A percentile compares a stretch with the other conserved stretches of the same genome.
Conservation (phyloP, 345 rosid species). For the Ailanthus altissimus region DNA sequence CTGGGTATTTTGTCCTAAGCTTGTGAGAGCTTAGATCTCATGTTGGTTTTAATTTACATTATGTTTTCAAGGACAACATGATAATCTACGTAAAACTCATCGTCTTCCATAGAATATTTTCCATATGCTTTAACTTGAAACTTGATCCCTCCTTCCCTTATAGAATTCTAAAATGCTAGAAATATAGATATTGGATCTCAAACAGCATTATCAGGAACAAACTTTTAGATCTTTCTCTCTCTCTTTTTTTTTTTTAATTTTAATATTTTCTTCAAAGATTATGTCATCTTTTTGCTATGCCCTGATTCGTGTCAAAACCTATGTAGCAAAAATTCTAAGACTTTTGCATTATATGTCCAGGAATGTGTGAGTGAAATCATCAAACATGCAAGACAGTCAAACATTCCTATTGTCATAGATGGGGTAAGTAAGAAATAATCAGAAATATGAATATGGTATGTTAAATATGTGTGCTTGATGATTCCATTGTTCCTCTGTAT, state of each 20-base stretch:
- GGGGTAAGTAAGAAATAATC: slow-evolving; percentile 56
- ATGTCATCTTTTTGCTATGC: not conserved
- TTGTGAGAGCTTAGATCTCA: not conserved
- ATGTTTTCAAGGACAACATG: not conserved
- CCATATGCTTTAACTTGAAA: not conserved
- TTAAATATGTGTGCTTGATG: slow-evolving; percentile 8
- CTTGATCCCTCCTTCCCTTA: not conserved
- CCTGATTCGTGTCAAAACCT: not conserved
- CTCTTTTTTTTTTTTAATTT: too few species aligned
- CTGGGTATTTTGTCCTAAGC: not conserved
- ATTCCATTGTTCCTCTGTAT: not conserved
- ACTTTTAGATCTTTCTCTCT: not conserved
- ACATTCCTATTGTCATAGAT: slow-evolving; percentile 80
- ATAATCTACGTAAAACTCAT: not conserved
- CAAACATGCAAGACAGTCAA: slow-evolving; percentile 63
- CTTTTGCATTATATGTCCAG: slow-evolving; percentile 35
- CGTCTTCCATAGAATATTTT: not conserved
- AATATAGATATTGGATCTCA: not conserved
- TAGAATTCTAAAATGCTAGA: slow-evolving; percentile 6
- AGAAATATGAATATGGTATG: slow-evolving; percentile 9
- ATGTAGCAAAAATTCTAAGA: slow-evolving; percentile 1
- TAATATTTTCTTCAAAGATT: not conserved
- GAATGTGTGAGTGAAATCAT: slow-evolving; percentile 79
- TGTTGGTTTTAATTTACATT: not conserved
- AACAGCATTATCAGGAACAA: not conserved